A percentile compares a stretch with the other conserved stretches of the same genome.
These are phyloP conservation scores for Sugiyamaella neomexicana DNA, from an alignment of 1,139 yeast genomes.

Conservation along the genomic window DNA sequence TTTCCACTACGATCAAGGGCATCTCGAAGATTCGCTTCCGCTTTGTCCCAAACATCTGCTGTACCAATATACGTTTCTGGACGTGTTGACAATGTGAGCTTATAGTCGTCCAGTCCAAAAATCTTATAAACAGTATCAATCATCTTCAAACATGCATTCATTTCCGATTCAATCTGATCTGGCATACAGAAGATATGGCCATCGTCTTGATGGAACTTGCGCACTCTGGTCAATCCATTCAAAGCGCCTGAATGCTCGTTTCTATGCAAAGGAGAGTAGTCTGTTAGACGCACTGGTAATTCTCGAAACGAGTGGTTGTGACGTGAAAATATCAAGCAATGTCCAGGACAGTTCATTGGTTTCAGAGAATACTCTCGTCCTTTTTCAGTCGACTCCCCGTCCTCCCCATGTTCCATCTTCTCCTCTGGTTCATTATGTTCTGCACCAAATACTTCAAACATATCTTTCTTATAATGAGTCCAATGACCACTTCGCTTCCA, in stretches of 20 bases:
- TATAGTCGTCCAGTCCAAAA: slow-evolving; percentile 70
- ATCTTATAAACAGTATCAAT: slow-evolving; percentile 75
- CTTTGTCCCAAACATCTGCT: slow-evolving; percentile 76
- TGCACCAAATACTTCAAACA: slow-evolving; percentile 66
- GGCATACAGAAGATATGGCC: slow-evolving; percentile 94
- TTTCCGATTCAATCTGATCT: slow-evolving; percentile 79
- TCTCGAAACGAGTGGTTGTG: slow-evolving; percentile 88
- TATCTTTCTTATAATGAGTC: slow-evolving; percentile 91
- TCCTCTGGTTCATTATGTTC: too few species aligned
- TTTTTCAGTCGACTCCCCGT: slow-evolving; percentile 38
- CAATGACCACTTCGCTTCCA: slow-evolving; percentile 97
- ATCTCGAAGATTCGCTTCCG: slow-evolving; percentile 67
- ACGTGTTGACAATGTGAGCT: slow-evolving; percentile 80
- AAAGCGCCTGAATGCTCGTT: slow-evolving; percentile 95
- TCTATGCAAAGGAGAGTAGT: slow-evolving; percentile 91
- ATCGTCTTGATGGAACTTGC: slow-evolving; percentile 98
- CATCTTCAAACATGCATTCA: slow-evolving; percentile 68
- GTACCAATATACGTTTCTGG: slow-evolving; percentile 88
- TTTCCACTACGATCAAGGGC: slow-evolving; percentile 65
- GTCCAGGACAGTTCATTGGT: slow-evolving; percentile 99
- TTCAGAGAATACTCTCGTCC: slow-evolving; percentile 75
- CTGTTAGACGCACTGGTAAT: slow-evolving; percentile 85
- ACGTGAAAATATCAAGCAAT: slow-evolving; percentile 79
- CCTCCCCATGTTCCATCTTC: slow-evolving; percentile 34
- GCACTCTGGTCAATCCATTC: slow-evolving; percentile 89